Conservation (phyloP, 2,329 filamentous ascomycete genomes). For the Pseudogymnoascus sp. region DNA sequence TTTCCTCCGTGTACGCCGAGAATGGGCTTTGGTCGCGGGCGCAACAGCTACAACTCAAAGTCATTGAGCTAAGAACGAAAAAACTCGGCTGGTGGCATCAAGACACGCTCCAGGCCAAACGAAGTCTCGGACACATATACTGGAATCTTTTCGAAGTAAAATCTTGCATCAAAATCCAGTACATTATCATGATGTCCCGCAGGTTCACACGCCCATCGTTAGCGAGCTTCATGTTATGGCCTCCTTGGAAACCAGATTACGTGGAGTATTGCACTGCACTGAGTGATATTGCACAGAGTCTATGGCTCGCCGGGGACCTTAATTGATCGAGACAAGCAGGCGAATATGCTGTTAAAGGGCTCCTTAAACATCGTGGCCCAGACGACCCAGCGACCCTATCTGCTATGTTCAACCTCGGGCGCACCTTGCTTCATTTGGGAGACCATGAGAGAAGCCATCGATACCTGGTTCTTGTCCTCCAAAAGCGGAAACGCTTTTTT, state of each 20-base stretch:
- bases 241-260: slow-evolving; percentile 18
- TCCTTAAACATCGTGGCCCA: slow-evolving; percentile 16
- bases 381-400: slow-evolving; percentile 25
- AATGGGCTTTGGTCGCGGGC: slow-evolving; percentile 24
- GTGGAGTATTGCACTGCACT: slow-evolving; percentile 16
- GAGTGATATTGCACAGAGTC: slow-evolving; percentile 14
- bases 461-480: slow-evolving; percentile 16
- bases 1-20: slow-evolving; percentile 24
- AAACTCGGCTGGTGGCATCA: slow-evolving; percentile 10
- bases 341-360: slow-evolving; percentile 10
- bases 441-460: slow-evolving; percentile 18
- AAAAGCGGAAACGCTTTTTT: slow-evolving; percentile 17
- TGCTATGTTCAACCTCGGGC: slow-evolving; percentile 27
- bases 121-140: not conserved
- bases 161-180: slow-evolving; percentile 8
- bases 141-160: slow-evolving; percentile 13
- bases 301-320: slow-evolving; percentile 17
- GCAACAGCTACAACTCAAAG: slow-evolving; percentile 16
- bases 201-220: not conserved
- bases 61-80: slow-evolving; percentile 10
- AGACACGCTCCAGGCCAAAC: not conserved
- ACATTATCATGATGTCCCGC: slow-evolving; percentile 4
- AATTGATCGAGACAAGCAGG: slow-evolving; percentile 14
- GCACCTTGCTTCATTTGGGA: slow-evolving; percentile 21
- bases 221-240: slow-evolving; percentile 12